Evolutionary conservation across 306 rosid genomes (phyloP), one percentile per base, ranked within the genome.

Genomic region (Citrullus mucosospermus): DNA sequence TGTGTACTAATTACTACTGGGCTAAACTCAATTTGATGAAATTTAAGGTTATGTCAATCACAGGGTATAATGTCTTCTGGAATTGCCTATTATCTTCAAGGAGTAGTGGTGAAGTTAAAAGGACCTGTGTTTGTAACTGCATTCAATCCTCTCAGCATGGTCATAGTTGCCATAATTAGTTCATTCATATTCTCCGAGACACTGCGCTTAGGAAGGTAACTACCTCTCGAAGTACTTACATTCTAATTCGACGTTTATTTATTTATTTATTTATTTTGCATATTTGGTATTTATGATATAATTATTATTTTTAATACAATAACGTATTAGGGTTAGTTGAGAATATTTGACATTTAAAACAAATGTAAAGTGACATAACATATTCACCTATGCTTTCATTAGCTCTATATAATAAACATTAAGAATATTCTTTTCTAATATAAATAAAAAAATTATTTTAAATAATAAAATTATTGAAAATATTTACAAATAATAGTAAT

Each of bases 91-190:
- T 91, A 90, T 36, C 78, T 93, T 5, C 97, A 93, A 88, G 98
- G 98, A 39, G 63, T 90, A 76, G 98, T 93, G 62, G 92, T 93
- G 61, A 86, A 85, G 85, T 86, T 77, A 80, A 91, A 83, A 82
- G 98, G 98, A 7, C 98, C 98, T 13, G 97, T 93, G 9, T 93
- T 93, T 65, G 97, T 96, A 9, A 91, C 98, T 60, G 93, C 98
- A 70, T 93, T 93, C 79, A 91, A 95, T 85, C 98, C 98, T 86
- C 80, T 93, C 61, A 93, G 90, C 93, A 89, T 93, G 98, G 92
- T 93, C 69, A 82, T 93, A 57, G 98, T 90, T 0, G 98, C 98
- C 46, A 41, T 89, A 82, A 86, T 93, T 87, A 95, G 96, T 7
- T 90, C 91, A 34, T 88, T 88, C 82, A 83, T 91, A 80, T 86